These are phyloP conservation scores for Meira miltonrushii DNA, from an alignment of 1,284 basidiomycete genomes.

Conservation along the genomic window DNA sequence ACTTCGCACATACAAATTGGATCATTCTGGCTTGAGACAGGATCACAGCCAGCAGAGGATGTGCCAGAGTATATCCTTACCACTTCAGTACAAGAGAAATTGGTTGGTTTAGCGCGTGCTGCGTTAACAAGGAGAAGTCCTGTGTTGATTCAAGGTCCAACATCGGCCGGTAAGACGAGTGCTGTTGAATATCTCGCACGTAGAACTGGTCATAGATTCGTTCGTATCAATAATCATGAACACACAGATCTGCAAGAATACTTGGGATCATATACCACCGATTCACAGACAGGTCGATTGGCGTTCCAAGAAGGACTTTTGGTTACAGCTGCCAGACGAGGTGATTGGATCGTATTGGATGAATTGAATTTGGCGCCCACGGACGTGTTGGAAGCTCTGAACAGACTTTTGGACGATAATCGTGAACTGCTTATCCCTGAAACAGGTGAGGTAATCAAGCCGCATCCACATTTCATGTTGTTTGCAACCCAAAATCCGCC, in stretches of 20 bases:
- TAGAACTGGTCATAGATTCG: constrained; percentile 87
- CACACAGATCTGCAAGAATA: constrained; percentile 99
- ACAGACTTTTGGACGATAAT: constrained; percentile 94
- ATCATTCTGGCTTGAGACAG: constrained; percentile 81
- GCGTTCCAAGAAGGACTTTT: constrained; percentile 85
- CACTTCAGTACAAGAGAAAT: constrained; percentile 89
- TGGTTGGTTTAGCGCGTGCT: constrained; percentile 85
- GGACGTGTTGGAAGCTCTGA: constrained; percentile 94
- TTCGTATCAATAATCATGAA: constrained; percentile 99
- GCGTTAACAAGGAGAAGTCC: constrained; percentile 84
- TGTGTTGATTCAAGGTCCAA: constrained; percentile 95
- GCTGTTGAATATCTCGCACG: constrained; percentile 92
- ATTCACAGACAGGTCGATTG: constrained; percentile 82
- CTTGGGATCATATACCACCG: constrained; percentile 91
- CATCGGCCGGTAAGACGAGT: constrained; percentile 94
- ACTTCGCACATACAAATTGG: constrained; percentile 67
- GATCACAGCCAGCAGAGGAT: constrained; percentile 60
- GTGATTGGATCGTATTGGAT: constrained; percentile 97
- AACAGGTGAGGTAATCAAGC: constrained; percentile 87
- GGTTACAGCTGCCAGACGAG: constrained; percentile 82
- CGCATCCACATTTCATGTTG: constrained; percentile 94
- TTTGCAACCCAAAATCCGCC: constrained; percentile 99
- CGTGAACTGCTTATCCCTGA: constrained; percentile 93
- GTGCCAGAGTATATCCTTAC: constrained; percentile 84
- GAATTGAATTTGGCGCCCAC: constrained; percentile 97